Conservation (phyloP, 768 basidiomycete genomes). For the Royoungia palumana region DNA sequence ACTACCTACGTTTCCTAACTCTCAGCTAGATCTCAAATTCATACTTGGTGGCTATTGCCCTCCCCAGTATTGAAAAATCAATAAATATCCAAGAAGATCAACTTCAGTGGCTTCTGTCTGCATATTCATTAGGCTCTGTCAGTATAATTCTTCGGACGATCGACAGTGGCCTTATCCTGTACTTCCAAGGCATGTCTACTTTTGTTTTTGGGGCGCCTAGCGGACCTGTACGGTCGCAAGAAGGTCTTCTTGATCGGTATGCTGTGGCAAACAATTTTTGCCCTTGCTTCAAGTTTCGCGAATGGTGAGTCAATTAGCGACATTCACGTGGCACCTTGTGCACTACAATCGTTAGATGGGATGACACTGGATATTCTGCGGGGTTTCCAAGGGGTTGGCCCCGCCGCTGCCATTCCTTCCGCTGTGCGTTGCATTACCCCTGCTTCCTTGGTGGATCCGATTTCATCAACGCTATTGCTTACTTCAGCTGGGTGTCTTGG, state of each 20-base stretch:
- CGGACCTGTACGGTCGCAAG: constrained; percentile 78
- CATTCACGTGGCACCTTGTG: background rate
- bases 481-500: constrained; percentile 72
- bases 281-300: constrained; percentile 63
- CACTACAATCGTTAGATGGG: constrained; percentile 39
- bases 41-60: constrained; percentile 48
- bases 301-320: constrained; percentile 34
- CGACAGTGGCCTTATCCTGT: background rate
- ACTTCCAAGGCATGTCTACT: constrained; percentile 66
- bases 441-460: background rate
- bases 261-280: constrained; percentile 48
- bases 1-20: constrained; percentile 1
- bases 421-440: constrained; percentile 41
- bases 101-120: constrained; percentile 67
- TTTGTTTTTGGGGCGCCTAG: constrained; percentile 70
- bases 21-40: constrained; percentile 28
- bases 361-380: constrained; percentile 67
- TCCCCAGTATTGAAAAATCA: constrained; percentile 50
- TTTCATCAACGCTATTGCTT: background rate
- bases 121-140: constrained; percentile 66
- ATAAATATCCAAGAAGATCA: constrained; percentile 48
- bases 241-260: constrained; percentile 62
- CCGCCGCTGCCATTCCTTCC: constrained; percentile 72
- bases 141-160: constrained; percentile 16
- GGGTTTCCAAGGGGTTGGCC: constrained; percentile 75